phyloP scores from a whole-genome alignment of 1,284 basidiomycete genomes.

The Irpex sp. region DNA sequence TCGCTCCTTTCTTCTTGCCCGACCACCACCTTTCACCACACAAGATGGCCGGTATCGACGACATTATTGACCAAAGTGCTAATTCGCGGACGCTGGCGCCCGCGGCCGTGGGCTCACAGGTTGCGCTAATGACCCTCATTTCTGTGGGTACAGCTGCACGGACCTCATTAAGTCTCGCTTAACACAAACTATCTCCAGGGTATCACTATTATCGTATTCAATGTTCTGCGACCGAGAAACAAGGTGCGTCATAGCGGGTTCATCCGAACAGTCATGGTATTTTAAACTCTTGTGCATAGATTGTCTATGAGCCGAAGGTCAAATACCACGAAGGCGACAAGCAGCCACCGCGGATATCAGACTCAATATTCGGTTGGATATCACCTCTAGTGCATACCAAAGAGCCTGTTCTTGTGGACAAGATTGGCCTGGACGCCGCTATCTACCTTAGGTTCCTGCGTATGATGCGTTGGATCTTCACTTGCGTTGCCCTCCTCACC shows the following conservation, averaged over 20 bases:
- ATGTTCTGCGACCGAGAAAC: conserved; percentile 62
- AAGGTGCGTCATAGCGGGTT: conserved; percentile 35
- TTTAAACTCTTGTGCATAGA: conserved; percentile 31
- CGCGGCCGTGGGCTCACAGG: conserved; percentile 80
- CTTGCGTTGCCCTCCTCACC: conserved; percentile 59
- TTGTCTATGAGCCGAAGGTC: conserved; percentile 84
- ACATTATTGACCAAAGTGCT: conserved; percentile 27
- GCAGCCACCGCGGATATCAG: conserved; percentile 76
- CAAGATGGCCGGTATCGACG: conserved; percentile 21
- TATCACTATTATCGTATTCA: conserved; percentile 56
- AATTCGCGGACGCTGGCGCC: conserved; percentile 57
- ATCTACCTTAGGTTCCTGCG: conserved; percentile 90
- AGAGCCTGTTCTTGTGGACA: conserved; percentile 86
- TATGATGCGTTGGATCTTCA: conserved; percentile 81
- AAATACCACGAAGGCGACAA: conserved; percentile 87
- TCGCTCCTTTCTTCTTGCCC: conserved; percentile 15
- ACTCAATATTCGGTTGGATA: conserved; percentile 85
- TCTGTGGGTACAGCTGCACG: conserved; percentile 27
- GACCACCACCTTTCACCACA: conserved; percentile 11
- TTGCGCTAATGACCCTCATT: conserved; percentile 42
- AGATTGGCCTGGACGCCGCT: conserved; percentile 92
- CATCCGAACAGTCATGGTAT: not conserved
- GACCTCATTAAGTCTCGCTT: not conserved
- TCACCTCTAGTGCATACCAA: conserved; percentile 81
- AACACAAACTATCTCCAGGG: conserved; percentile 24